Base-by-base conservation (phyloP, 2,329 filamentous ascomycete genomes). In the Orbilia javanica region DNA sequence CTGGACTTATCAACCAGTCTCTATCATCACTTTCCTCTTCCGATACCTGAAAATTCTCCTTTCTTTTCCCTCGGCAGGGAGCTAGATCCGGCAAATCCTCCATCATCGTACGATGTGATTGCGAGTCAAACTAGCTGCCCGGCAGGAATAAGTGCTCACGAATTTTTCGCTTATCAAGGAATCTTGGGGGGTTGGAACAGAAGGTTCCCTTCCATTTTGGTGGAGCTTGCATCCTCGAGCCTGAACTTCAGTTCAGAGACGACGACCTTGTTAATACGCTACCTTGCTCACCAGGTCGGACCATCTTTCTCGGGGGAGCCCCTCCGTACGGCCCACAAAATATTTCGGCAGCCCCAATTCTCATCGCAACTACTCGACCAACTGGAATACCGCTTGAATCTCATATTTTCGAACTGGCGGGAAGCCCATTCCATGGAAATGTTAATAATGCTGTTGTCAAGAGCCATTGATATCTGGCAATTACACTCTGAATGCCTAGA, bases 201-300 rank as follows among this genome's bases (percentile, higher is more conserved):
- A 0, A 84, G 87, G 4, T 88, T 88, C 87, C 81, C 84, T 0
- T 83, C 85, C 1, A 83, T 90, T 0, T 80, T 89, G 0, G 75
- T 85, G 0, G 87, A 89, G 78, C 81, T 90, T 2, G 87, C 85
- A 0, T 85, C 86, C 0, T 85, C 86, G 0, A 87, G 87, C 73
- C 64, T 93, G 2, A 91, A 91, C 78, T 88, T 92, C 76, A 88
- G 87, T 34, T 86, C 85, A 0, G 85, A 88, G 31, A 84, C 86
- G 0, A 88, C 88, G 0, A 84, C 85, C 34, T 73, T 84, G 0
- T 79, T 91, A 0, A 81, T 92, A 0, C 83, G 84, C 0, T 87
- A 88, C 5, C 83, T 92, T 0, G 84, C 86, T 0, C 77, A 87
- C 0, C 87, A 92, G 79, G 86, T 85, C 0, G 91, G 91, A 0